These are phyloP conservation scores for Pythium plurisporium DNA, from an alignment of 352 stramenopile genomes.

Conservation along the genomic window DNA sequence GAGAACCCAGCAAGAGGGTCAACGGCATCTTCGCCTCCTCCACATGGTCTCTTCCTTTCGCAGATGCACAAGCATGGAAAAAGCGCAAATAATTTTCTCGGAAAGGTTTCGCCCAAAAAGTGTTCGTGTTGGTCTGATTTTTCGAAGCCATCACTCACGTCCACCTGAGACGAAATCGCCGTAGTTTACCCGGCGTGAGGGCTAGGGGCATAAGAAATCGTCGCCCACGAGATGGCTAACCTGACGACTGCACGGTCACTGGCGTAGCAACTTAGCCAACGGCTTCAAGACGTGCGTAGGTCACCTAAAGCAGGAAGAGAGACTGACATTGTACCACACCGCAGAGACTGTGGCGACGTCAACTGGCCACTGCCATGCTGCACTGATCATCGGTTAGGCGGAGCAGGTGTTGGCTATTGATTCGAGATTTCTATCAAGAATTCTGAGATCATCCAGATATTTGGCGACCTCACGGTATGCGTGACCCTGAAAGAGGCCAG, in stretches of 20 bases:
- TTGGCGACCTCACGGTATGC: too few species aligned
- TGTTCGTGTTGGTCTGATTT: conserved; percentile 17
- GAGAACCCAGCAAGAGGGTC: not conserved
- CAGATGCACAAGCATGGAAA: conserved; percentile 14
- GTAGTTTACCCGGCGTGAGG: conserved; percentile 15
- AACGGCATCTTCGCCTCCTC: not conserved
- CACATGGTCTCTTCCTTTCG: not conserved
- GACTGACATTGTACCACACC: not conserved
- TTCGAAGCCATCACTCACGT: conserved; percentile 17
- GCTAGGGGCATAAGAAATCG: not conserved
- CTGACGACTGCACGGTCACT: too few species aligned
- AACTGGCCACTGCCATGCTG: too few species aligned
- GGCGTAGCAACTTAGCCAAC: conserved; percentile 14
- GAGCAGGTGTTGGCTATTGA: too few species aligned
- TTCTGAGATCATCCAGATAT: too few species aligned
- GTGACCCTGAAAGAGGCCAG: too few species aligned
- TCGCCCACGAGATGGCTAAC: not conserved
- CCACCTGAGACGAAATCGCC: conserved; percentile 4
- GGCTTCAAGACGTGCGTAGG: conserved; percentile 1
- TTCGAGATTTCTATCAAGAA: too few species aligned
- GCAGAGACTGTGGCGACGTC: too few species aligned
- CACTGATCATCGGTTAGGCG: too few species aligned
- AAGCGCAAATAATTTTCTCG: conserved; percentile 18
- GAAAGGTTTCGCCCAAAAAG: conserved; percentile 5
- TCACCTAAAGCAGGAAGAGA: too few species aligned